Evolutionary conservation across 495 filamentous ascomycete species (phyloP), one percentile per base, ranked within the genome.

Genomic region (Hypoxylon fuscum): DNA sequence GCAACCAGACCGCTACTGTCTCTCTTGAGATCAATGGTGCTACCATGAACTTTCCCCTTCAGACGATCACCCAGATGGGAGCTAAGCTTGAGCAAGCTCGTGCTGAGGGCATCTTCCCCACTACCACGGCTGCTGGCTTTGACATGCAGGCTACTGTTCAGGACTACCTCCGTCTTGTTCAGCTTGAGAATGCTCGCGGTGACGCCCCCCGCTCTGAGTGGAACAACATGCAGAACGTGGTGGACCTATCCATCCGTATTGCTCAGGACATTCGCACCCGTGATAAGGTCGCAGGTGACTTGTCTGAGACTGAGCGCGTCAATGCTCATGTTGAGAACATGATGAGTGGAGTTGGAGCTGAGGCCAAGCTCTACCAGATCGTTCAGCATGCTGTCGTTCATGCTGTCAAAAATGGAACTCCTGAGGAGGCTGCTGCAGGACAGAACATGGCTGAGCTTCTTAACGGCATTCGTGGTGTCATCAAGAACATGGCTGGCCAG

Each of bases 321-420:
- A 18, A 45, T 0, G 53, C 66, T 35, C 67, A 66, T 5, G 43
- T 72, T 11, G n/a, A 17, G 32, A 63, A 63, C 48, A 58, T 72
- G 25, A 66, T 68, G 53, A 66, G 56, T 6, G 60, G 67, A 31
- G 64, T 66, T 11, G 21, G 52, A 1, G 60, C 67, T 5, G 69
- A 72, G 42, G 32, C 60, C 0, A 53, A 52, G 27, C 65, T 72
- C 7, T 72, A 72, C 42, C 43, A 55, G 9, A 68, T 70, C 37
- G 68, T 72, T 15, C 47, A 66, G 35, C 69, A 72, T 40, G 69
- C 69, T 0, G 53, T 70, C 9, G 34, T 41, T 18, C 59, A 42
- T 8, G 69, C 60, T 0, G 15, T 47, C 20, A 65, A 66, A 2
- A 63, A 67, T 10, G 49, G 65, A 23, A 34, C 57, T 12, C n/a